Evolutionary conservation across 2,329 filamentous ascomycete genomes (phyloP).

Genomic region (Exophiala oligosperma): DNA sequence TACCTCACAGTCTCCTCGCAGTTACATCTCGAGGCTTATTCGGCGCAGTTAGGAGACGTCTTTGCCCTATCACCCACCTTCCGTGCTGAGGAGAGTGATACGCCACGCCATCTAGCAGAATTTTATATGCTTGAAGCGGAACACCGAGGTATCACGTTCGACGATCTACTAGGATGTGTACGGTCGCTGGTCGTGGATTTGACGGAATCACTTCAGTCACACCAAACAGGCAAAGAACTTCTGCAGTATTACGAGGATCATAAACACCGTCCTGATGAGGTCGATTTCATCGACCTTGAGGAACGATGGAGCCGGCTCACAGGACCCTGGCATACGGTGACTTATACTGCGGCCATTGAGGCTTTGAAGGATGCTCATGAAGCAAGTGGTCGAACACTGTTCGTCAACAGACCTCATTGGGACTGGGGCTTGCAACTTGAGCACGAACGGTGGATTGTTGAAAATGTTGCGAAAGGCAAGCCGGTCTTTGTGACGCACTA

Average conservation of each 20-base stretch:
- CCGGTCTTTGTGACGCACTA: slow-evolving; percentile 95
- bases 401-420: slow-evolving; percentile 70
- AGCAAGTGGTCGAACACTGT: slow-evolving; percentile 49
- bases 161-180: slow-evolving; percentile 73
- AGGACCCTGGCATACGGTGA: slow-evolving; percentile 73
- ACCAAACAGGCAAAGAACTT: slow-evolving; percentile 55
- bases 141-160: slow-evolving; percentile 68
- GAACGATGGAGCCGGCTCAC: slow-evolving; percentile 71
- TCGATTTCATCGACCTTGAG: slow-evolving; percentile 33
- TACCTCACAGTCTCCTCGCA: slow-evolving; percentile 95
- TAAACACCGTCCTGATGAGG: slow-evolving; percentile 20
- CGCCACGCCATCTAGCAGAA: slow-evolving; percentile 88
- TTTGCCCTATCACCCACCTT: slow-evolving; percentile 96
- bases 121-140: slow-evolving; percentile 99
- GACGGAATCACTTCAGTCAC: slow-evolving; percentile 8
- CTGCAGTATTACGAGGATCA: slow-evolving; percentile 37
- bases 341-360: slow-evolving; percentile 76
- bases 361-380: slow-evolving; percentile 61
- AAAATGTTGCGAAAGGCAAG: slow-evolving; percentile 59
- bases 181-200: slow-evolving; percentile 69
- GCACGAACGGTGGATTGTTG: slow-evolving; percentile 86
- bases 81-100: slow-evolving; percentile 89
- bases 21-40: slow-evolving; percentile 87
- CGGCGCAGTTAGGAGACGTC: slow-evolving; percentile 83
- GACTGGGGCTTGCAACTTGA: slow-evolving; percentile 78